phyloP scores from a whole-genome alignment of 2,329 filamentous ascomycete genomes.

The Epichloe aotearoae region DNA sequence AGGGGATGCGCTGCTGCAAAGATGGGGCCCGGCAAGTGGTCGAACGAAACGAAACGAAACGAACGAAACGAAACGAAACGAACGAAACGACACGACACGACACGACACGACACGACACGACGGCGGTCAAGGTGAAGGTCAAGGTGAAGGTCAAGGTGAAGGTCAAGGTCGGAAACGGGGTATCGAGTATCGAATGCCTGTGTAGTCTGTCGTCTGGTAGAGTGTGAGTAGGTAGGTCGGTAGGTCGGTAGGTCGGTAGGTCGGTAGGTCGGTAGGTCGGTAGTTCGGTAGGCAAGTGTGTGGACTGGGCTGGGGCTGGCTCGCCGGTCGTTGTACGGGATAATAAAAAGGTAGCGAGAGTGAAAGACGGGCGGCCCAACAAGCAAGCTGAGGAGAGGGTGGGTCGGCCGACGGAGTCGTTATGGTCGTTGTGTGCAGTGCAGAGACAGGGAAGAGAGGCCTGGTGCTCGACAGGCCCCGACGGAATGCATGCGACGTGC shows the following conservation, averaged over 20 bases:
- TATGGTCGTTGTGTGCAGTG: too few species aligned
- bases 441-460: too few species aligned
- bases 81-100: too few species aligned
- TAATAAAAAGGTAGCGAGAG: background rate
- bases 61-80: too few species aligned
- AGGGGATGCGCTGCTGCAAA: background rate
- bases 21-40: background rate
- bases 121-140: background rate
- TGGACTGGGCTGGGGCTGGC: background rate
- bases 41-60: background rate
- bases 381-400: background rate
- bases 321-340: background rate
- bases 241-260: too few species aligned
- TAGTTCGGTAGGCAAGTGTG: background rate
- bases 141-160: background rate
- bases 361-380: background rate
- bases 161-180: background rate
- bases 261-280: background rate
- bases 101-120: background rate
- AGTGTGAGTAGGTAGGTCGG: too few species aligned
- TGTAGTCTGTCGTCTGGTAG: background rate
- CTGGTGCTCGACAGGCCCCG: too few species aligned
- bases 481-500: too few species aligned
- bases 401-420: constrained; percentile 3
- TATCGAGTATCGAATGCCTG: background rate